These are phyloP conservation scores for Ophiostoma piceae DNA, from an alignment of 2,329 filamentous ascomycete species.

Conservation along the genomic window DNA sequence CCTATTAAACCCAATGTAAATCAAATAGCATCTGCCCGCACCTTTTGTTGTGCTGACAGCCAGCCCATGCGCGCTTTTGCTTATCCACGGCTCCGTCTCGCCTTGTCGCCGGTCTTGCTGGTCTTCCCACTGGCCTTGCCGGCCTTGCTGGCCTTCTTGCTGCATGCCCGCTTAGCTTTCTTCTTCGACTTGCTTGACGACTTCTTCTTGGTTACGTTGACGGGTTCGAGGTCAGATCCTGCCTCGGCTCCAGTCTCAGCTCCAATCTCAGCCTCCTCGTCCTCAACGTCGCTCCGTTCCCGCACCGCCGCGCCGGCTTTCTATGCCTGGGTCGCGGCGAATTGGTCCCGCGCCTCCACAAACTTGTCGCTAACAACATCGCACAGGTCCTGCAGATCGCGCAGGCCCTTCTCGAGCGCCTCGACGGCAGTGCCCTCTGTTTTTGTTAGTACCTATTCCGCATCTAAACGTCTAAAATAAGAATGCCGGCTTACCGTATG, in stretches of 20 bases:
- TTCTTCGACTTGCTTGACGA: not conserved
- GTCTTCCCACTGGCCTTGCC: not conserved
- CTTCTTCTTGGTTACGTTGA: not conserved
- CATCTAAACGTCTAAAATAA: too few relatives aligned
- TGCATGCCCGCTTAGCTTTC: not conserved
- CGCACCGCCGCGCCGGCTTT: conserved; percentile 15
- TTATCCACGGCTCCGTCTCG: not conserved
- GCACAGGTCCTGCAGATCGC: conserved; percentile 84
- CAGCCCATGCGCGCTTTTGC: not conserved
- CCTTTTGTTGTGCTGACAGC: not conserved
- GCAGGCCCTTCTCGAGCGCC: conserved; percentile 83
- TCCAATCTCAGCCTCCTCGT: not conserved
- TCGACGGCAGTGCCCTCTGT: conserved; percentile 74
- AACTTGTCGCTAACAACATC: conserved; percentile 94
- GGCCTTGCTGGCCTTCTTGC: not conserved
- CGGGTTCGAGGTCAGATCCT: too few relatives aligned
- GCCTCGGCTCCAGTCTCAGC: not conserved
- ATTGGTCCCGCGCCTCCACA: conserved; percentile 59
- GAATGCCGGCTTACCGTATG: conserved; percentile 63
- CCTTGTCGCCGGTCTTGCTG: not conserved
- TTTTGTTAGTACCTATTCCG: not conserved
- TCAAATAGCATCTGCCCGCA: not conserved
- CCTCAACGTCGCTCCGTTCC: not conserved
- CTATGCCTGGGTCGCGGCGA: conserved; percentile 31
- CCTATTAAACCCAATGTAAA: conserved; percentile 4